Percentiles rank a stretch among this genome's conserved stretches.
These are phyloP conservation scores for Circinella umbellata DNA, from an alignment of 371 early-diverging fungal genomes.

Conservation along the genomic window DNA sequence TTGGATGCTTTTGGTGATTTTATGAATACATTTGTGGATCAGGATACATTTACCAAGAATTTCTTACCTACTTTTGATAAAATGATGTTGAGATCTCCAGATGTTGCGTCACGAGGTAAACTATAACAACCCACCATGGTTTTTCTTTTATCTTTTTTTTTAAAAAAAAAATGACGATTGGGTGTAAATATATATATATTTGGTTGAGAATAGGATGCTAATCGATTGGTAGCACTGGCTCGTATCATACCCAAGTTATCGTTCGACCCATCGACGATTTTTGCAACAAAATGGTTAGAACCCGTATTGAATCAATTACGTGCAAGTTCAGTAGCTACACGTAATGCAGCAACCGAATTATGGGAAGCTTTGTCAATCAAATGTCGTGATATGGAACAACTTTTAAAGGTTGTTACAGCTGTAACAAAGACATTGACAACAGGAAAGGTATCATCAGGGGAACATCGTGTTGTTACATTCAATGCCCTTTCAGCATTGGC, in stretches of 20 bases:
- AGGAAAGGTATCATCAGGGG: constrained; percentile 66
- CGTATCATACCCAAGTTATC: constrained; percentile 53
- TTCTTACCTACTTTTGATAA: constrained; percentile 69
- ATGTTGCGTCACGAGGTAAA: constrained; percentile 73
- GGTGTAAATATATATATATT: too few species aligned
- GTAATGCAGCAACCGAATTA: constrained; percentile 58
- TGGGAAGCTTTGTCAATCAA: constrained; percentile 59
- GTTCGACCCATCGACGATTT: constrained; percentile 68
- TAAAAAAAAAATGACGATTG: too few species aligned
- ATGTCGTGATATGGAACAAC: constrained; percentile 52
- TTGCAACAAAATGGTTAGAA: constrained; percentile 69
- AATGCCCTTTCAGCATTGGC: constrained; percentile 58
- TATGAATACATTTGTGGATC: constrained; percentile 53
- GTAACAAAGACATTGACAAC: constrained; percentile 60
- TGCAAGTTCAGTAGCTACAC: constrained; percentile 67
- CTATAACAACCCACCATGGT: too few species aligned
- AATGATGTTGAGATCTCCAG: constrained; percentile 88
- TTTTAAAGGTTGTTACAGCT: constrained; percentile 64
- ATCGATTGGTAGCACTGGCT: constrained; percentile 47
- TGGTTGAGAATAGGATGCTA: neutral
- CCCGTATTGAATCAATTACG: constrained; percentile 70
- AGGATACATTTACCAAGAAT: constrained; percentile 55
- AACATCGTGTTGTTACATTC: constrained; percentile 67
- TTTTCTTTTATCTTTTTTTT: too few species aligned
- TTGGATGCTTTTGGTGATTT: constrained; percentile 66